Percentiles rank a stretch among this genome's conserved stretches.
phyloP scores from a whole-genome alignment of 768 basidiomycete genomes.

The Termitomyces eurrhizus region DNA sequence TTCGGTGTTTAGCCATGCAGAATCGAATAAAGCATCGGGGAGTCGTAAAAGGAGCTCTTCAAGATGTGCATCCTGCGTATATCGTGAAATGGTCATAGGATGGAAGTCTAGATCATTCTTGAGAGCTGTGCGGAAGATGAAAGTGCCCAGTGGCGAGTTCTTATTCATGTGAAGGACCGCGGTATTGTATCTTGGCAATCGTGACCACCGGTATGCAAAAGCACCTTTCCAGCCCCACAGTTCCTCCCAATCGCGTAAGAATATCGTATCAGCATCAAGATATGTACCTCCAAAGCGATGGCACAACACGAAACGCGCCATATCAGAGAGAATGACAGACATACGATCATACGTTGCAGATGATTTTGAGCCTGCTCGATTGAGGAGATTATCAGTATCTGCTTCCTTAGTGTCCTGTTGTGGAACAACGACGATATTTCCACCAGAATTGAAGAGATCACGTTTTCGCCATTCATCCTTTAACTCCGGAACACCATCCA shows the following conservation, averaged over 20 bases:
- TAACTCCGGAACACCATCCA: conserved; percentile 88
- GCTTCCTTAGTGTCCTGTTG: conserved; percentile 28
- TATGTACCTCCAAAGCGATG: conserved; percentile 97
- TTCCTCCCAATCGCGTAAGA: conserved; percentile 98
- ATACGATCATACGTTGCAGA: conserved; percentile 83
- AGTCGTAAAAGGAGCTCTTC: conserved; percentile 82
- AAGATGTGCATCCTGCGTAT: conserved; percentile 84
- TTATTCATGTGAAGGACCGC: conserved; percentile 94
- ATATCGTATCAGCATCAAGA: conserved; percentile 93
- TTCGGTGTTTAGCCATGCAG: conserved; percentile 95
- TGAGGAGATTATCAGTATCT: conserved; percentile 44
- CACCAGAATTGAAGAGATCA: conserved; percentile 86
- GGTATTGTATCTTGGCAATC: conserved; percentile 91
- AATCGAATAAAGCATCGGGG: conserved; percentile 94
- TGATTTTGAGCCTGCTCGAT: conserved; percentile 86
- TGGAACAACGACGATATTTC: conserved; percentile 67
- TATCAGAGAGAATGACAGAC: conserved; percentile 92
- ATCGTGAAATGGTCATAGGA: conserved; percentile 90
- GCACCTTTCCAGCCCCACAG: conserved; percentile 96
- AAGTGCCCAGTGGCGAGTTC: conserved; percentile 85
- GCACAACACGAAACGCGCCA: conserved; percentile 96
- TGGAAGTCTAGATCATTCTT: conserved; percentile 96
- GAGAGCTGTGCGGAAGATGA: conserved; percentile 91
- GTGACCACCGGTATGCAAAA: conserved; percentile 96
- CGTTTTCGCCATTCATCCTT: conserved; percentile 86